Conservation (phyloP, 768 basidiomycete genomes). For the Strobilomyces confusus region DNA sequence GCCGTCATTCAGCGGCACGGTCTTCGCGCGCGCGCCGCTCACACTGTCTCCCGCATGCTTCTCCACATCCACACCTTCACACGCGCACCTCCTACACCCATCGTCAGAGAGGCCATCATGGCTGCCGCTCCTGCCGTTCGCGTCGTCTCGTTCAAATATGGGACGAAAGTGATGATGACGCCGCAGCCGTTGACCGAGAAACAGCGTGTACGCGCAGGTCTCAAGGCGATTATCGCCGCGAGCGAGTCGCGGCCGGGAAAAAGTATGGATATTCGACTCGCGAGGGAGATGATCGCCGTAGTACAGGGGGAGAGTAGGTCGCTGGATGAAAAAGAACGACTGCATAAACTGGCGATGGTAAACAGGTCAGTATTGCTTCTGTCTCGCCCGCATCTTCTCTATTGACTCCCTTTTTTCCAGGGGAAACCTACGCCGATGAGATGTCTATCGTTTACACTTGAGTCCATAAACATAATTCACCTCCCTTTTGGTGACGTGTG, state of each 20-base stretch:
- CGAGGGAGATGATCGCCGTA: constrained; percentile 71
- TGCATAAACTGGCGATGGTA: constrained; percentile 68
- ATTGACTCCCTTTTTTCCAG: constrained; percentile 13
- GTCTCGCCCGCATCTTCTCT: background rate
- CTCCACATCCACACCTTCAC: constrained; percentile 71
- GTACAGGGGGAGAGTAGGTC: constrained; percentile 60
- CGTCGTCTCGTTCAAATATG: constrained; percentile 51
- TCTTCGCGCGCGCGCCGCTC: constrained; percentile 56
- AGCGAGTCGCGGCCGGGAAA: constrained; percentile 54
- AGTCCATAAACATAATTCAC: background rate
- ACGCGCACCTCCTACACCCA: constrained; percentile 71
- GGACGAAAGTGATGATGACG: constrained; percentile 59
- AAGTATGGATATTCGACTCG: constrained; percentile 64
- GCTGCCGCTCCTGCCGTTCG: constrained; percentile 70
- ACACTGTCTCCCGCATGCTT: constrained; percentile 58
- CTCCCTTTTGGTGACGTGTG: too few relatives aligned
- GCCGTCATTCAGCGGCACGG: constrained; percentile 62
- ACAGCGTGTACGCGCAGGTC: constrained; percentile 67
- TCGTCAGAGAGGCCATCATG: constrained; percentile 70
- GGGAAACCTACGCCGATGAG: constrained; percentile 21
- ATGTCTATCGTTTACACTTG: background rate
- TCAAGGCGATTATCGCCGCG: constrained; percentile 68
- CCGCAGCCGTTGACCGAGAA: constrained; percentile 77
- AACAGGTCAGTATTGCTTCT: constrained; percentile 57
- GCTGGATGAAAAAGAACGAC: constrained; percentile 54